Conservation (phyloP, 2,329 filamentous ascomycete genomes). For the Fusarium graminum region DNA sequence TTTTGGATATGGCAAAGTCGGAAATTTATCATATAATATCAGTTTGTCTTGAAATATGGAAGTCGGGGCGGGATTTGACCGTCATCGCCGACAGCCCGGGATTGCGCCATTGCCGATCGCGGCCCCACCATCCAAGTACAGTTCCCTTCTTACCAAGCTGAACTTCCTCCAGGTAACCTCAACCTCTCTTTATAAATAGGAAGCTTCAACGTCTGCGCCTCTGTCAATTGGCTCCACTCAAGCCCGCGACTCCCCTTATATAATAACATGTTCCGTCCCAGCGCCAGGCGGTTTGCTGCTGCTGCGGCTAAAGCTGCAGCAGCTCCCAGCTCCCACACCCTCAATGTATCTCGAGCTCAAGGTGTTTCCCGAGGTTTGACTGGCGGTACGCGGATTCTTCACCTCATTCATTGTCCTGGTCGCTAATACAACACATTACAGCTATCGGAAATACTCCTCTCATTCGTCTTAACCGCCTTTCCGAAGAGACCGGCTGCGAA, state of each 20-base stretch:
- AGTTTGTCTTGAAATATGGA: conserved; percentile 29
- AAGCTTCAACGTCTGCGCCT: conserved; percentile 8
- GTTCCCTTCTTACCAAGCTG: conserved; percentile 34
- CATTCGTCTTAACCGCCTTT: conserved; percentile 89
- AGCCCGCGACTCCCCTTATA: conserved; percentile 11
- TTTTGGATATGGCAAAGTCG: not conserved
- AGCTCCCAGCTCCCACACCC: conserved; percentile 68
- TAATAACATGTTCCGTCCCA: conserved; percentile 74
- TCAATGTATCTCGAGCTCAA: conserved; percentile 83
- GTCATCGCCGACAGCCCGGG: conserved; percentile 44
- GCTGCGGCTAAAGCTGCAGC: conserved; percentile 62
- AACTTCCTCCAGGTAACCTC: conserved; percentile 24
- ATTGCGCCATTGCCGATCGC: conserved; percentile 51
- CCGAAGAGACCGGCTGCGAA: conserved; percentile 91
- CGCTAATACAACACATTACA: conserved; percentile 53
- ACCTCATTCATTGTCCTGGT: not conserved
- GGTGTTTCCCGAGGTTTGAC: conserved; percentile 82
- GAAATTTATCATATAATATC: not conserved
- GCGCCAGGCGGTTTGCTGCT: conserved; percentile 74
- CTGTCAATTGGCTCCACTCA: conserved; percentile 33
- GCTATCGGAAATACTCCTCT: conserved; percentile 98
- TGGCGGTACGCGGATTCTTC: conserved; percentile 72
- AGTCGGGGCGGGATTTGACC: conserved; percentile 42
- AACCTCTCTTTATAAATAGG: conserved; percentile 15
- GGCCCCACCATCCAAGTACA: conserved; percentile 45